Base-by-base conservation (phyloP, 2,329 filamentous ascomycete species). In the Penicillium sp. region DNA sequence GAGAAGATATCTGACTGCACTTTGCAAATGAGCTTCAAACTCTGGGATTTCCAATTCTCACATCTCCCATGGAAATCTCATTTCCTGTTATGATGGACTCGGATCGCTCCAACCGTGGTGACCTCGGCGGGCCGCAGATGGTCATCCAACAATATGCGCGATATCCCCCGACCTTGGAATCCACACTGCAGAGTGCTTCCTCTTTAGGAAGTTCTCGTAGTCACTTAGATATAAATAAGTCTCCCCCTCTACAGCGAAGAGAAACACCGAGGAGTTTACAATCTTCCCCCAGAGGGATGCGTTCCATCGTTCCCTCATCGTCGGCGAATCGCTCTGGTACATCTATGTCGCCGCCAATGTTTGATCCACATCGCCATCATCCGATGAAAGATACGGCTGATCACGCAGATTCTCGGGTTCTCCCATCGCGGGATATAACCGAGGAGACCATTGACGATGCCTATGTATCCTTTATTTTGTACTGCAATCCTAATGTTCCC, bases 401-500 rank as follows among this genome's bases (percentile, higher is more conserved):
- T 40, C 77, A 79, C 5, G 69, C 71, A 50, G 81, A 83, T 63
- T 59, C 66, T 27, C 79, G 82, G 48, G 60, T 73, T 18, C 73
- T 93, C 45, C 92, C 92, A 7, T 79, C 85, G 51, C 84, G 82
- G 58, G 77, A 85, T 56, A 85, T 96, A 29, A 86, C 83, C 3
- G 82, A 85, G 63, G 82, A 83, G 2, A 88, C 82, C 11, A 87
- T 97, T 60, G 89, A 92, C 66, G 85, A 93, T 69, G 87, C 90
- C 47, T 97, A 92, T 70, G 87, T 92, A 55, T 74, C 79, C 61
- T 97, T 97, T 71, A 89, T 97, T 64, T 80, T 97, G 53, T 90
- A 92, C 73, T 96, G 92, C 79, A 97, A 97, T 71, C 92, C 92
- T 5, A 86, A 84, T 41, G 86, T 96, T 46, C 80, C 88, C 3